Percentiles rank a stretch among this genome's conserved stretches.
These are phyloP conservation scores for Thraustochytrium sp. DNA, from an alignment of 352 stramenopile genomes.

Conservation along the genomic window DNA sequence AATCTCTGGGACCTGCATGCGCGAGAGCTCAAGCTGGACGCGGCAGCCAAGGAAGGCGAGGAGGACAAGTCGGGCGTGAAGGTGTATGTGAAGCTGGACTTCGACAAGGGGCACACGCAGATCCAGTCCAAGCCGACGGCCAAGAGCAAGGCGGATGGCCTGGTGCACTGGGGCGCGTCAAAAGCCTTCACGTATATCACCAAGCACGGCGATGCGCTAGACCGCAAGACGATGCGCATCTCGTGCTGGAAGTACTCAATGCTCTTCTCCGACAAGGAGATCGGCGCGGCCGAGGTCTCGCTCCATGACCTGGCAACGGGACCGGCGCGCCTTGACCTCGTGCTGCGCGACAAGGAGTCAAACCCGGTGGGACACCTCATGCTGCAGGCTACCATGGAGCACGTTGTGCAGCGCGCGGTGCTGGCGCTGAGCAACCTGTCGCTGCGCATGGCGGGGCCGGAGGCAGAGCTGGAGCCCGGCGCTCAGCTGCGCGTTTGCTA, in stretches of 20 bases:
- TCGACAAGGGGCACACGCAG: background rate
- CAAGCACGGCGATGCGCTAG: conserved; percentile 19
- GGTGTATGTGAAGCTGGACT: conserved; percentile 14
- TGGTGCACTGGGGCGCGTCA: background rate
- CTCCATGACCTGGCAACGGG: conserved; percentile 7
- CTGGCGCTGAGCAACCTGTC: background rate
- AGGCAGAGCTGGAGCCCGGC: background rate
- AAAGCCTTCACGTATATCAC: conserved; percentile 12
- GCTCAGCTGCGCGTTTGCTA: background rate
- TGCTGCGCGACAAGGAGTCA: background rate
- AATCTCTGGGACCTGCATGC: background rate
- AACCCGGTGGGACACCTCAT: conserved; percentile 22
- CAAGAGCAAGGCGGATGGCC: background rate
- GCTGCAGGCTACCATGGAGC: background rate
- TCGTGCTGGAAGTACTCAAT: background rate
- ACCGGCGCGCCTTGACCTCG: background rate
- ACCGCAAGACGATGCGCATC: background rate
- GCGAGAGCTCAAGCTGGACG: background rate
- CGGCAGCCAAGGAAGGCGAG: background rate
- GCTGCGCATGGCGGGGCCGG: background rate
- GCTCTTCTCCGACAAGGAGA: conserved; percentile 7
- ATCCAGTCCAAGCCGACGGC: background rate
- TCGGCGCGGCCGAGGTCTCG: background rate
- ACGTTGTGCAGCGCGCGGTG: background rate
- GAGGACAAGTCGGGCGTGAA: background rate